These are phyloP conservation scores for Suillus placidus DNA, from an alignment of 768 basidiomycete genomes.

Conservation along the genomic window DNA sequence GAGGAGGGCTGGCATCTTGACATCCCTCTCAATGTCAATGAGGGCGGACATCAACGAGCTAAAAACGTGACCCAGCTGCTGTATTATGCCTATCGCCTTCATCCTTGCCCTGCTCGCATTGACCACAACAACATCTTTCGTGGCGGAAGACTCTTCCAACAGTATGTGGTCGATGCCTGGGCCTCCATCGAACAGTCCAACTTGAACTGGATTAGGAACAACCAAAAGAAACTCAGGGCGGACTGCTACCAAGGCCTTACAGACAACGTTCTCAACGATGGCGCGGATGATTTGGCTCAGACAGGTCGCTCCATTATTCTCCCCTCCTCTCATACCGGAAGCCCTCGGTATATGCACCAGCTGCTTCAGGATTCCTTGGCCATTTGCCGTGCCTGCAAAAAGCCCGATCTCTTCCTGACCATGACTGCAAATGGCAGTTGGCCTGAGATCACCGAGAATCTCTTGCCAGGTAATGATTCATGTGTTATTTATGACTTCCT, in stretches of 20 bases:
- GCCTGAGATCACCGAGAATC: slow-evolving; percentile 18
- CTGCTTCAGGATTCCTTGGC: slow-evolving; percentile 51
- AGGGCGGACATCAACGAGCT: background rate
- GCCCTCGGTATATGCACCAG: slow-evolving; percentile 46
- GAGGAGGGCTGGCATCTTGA: slow-evolving; percentile 40
- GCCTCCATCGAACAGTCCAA: too few relatives aligned
- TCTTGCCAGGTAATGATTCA: slow-evolving; percentile 34
- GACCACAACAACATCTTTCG: too few relatives aligned
- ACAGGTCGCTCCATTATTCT: slow-evolving; percentile 40
- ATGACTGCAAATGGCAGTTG: too few relatives aligned
- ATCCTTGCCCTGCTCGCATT: too few relatives aligned
- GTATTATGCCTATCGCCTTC: slow-evolving; percentile 32
- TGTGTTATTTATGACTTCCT: background rate
- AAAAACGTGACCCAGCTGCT: slow-evolving; percentile 33
- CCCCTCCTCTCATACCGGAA: slow-evolving; percentile 45
- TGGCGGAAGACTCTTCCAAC: too few relatives aligned
- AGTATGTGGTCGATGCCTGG: too few relatives aligned
- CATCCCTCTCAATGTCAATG: slow-evolving; percentile 14
- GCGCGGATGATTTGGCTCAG: slow-evolving; percentile 29
- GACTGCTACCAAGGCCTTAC: too few relatives aligned
- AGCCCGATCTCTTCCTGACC: too few relatives aligned
- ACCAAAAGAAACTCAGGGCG: too few relatives aligned
- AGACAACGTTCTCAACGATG: slow-evolving; percentile 17
- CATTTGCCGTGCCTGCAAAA: slow-evolving; percentile 36
- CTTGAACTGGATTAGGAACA: too few relatives aligned